A percentile compares a stretch with the other conserved stretches of the same genome.
These are phyloP conservation scores for Pseudocercospora musae DNA, from an alignment of 2,329 filamentous ascomycete species.

Conservation along the genomic window DNA sequence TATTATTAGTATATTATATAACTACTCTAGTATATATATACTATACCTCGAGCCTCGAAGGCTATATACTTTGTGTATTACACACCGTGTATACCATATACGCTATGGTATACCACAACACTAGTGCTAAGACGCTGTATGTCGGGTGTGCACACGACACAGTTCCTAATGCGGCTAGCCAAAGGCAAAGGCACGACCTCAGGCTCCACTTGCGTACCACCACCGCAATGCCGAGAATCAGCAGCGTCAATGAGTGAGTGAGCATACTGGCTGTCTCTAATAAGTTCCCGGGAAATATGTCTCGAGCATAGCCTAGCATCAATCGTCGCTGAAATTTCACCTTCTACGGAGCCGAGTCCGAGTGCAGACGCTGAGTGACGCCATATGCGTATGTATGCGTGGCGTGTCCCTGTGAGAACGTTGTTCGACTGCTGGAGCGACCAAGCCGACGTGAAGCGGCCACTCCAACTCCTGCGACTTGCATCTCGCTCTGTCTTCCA, in stretches of 20 bases:
- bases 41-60: too few relatives aligned
- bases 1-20: too few relatives aligned
- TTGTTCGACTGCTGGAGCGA: background rate
- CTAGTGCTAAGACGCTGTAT: too few relatives aligned
- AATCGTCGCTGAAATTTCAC: too few relatives aligned
- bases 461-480: too few relatives aligned
- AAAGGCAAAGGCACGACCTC: background rate
- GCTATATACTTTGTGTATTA: too few relatives aligned
- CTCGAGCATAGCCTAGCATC: too few relatives aligned
- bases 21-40: too few relatives aligned
- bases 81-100: too few relatives aligned
- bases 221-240: background rate
- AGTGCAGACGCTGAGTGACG: background rate
- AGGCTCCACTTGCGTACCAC: background rate
- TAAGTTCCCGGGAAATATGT: too few relatives aligned
- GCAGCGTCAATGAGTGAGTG: background rate
- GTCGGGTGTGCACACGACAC: background rate
- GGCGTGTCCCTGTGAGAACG: too few relatives aligned
- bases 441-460: background rate
- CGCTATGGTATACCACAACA: too few relatives aligned
- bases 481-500: background rate
- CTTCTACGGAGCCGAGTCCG: background rate
- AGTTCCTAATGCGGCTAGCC: background rate
- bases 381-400: background rate
- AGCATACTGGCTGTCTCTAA: background rate